Base-by-base conservation (phyloP, 768 basidiomycete genomes). In the Auricularia auricula-judae region DNA sequence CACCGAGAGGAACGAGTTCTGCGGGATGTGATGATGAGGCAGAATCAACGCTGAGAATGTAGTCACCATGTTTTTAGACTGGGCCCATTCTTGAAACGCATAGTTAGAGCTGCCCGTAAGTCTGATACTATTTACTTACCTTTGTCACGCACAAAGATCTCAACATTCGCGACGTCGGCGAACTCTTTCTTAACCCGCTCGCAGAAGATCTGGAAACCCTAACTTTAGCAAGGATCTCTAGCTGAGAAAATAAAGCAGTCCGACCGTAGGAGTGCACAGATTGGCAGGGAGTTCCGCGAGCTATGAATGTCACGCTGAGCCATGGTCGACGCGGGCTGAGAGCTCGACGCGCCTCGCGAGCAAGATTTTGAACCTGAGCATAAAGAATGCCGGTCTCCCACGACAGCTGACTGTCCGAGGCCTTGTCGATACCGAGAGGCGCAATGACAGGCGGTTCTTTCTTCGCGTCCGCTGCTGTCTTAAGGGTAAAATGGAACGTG, bases 1-100 rank as follows among this genome's bases (percentile, higher is more conserved):
- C 16, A 95, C 92, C 0, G 91, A 93, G 35, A 95, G 84, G 82
- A 95, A 93, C 5, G 88, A 86, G 67, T 85, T 82, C 88, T 89
- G 67, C 51, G 12, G 42, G 29, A 65, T 61, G 14, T 21, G 33
- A 21, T 47, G 51, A 44, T 44, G 54, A 35, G 3, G 35, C 44
- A 2, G 36, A 21, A 14, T 59, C 3, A 5, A 53, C 2, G 34
- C n/a, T 7, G 10, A 14, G 47, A 36, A 69, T 74, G 1, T 61
- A 29, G 29, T 29, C 29, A 87, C 88, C 93, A 94, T 95, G 64
- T 86, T 86, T 76, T 89, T 90, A 74, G 87, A 79, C 56, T 82
- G 81, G 34, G 92, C 91, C 92, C 92, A 95, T 2, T 78, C 89
- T 89, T 29, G 29, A 29, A 67, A 66, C 66, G 53, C 53, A 66